Evolutionary conservation across 495 filamentous ascomycete genomes (phyloP).

Genomic region (Tuber indicum): DNA sequence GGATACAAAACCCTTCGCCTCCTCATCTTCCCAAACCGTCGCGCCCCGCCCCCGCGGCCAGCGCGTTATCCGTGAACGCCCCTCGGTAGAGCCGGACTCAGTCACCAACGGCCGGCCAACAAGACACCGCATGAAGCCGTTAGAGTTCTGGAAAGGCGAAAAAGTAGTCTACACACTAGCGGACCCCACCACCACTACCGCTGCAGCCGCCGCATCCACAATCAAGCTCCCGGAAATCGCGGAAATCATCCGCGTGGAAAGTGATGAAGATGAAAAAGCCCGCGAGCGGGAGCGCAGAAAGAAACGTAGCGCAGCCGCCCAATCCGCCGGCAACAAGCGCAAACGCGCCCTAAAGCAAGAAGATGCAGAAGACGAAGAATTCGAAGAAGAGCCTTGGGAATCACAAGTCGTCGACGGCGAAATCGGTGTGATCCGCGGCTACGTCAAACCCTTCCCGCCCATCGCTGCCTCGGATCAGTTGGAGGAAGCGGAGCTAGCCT

Average conservation of each 20-base stretch:
- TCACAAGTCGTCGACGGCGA: conserved; percentile 41
- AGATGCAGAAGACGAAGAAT: conserved; percentile 50
- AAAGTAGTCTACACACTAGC: conserved; percentile 55
- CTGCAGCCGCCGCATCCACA: background rate
- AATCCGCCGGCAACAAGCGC: conserved; percentile 45
- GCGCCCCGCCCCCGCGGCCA: conserved; percentile 17
- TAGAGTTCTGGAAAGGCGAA: conserved; percentile 86
- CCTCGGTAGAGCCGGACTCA: conserved; percentile 40
- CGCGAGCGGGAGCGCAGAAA: conserved; percentile 47
- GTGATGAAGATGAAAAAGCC: conserved; percentile 48
- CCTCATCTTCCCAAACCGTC: conserved; percentile 11
- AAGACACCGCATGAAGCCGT: conserved; percentile 59
- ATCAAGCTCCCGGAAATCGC: conserved; percentile 56
- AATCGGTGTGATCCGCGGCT: conserved; percentile 54
- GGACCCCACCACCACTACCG: conserved; percentile 35
- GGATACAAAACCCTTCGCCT: background rate
- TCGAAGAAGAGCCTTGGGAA: conserved; percentile 56
- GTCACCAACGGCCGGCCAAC: conserved; percentile 49
- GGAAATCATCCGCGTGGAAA: conserved; percentile 63
- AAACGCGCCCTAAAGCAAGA: conserved; percentile 36
- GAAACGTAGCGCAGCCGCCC: conserved; percentile 42
- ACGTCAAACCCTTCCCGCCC: conserved; percentile 54
- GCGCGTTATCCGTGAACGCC: conserved; percentile 26
- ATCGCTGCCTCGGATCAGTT: conserved; percentile 53
- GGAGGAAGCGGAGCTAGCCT: conserved; percentile 62